Evolutionary conservation across 345 rosid genomes (phyloP), one percentile per base, ranked within the genome.

Genomic region (Lenwebbia sp.): DNA sequence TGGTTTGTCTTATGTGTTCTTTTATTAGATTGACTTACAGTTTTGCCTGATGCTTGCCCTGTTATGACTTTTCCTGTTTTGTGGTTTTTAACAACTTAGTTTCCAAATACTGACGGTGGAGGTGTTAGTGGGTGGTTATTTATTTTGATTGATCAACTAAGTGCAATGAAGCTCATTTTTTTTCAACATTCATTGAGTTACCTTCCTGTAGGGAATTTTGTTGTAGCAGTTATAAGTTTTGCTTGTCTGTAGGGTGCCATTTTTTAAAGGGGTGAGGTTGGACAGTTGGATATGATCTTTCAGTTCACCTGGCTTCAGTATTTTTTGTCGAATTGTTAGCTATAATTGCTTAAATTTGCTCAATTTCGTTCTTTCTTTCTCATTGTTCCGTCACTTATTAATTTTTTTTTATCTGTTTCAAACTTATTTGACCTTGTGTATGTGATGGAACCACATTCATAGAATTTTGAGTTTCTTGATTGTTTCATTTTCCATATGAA

Each of bases 1-100:
- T 85, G 99, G 99, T 97, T 92, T 93, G 99, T 96, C 84, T 86
- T 84, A 47, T 86, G 40, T 54, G 62, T 86, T 82, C 86, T 76
- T 26, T 84, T 49, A 84, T 53, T 49, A 57, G 30, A 62, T 54
- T 53, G 33, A 30, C 75, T 49, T 74, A 54, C 78, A 33, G 23
- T 40, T 55, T 44, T 3, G 54, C 54, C 14, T 70, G 60, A 54
- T 83, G n/a, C 70, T 51, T 86, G 74, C 44, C 19, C 51, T 60
- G 54, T 84, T 7, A 84, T 84, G 65, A 84, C 44, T 50, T 52
- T 30, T 54, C 47, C 37, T 83, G 44, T 65, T 83, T 82, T 81
- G 85, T 78, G 83, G 82, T 53, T 54, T 86, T 84, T 41, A 55
- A 47, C 30, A 49, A 25, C 83, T 14, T 54, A 70, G 78, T 70